Evolutionary conservation across 2,329 filamentous ascomycete genomes (phyloP).

Genomic region (Elsinoe batatas): DNA sequence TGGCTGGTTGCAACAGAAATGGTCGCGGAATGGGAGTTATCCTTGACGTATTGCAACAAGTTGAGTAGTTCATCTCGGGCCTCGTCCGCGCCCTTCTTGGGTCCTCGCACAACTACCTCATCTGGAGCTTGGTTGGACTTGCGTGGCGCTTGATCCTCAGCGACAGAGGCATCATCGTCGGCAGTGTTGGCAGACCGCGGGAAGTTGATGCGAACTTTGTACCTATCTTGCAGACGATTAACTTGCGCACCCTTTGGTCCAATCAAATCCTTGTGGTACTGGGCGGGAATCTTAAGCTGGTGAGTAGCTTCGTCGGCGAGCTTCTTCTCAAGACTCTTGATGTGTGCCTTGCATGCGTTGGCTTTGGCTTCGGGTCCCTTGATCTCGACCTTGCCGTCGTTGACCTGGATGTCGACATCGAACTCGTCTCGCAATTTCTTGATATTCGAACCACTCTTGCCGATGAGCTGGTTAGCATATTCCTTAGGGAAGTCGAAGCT

Average conservation of each 20-base stretch:
- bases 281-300: constrained; percentile 78
- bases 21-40: constrained; percentile 70
- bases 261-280: constrained; percentile 91
- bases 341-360: constrained; percentile 73
- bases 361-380: constrained; percentile 95
- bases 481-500: constrained; percentile 92
- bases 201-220: constrained; percentile 93
- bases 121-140: constrained; percentile 66
- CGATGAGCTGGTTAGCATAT: constrained; percentile 76
- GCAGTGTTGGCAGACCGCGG: constrained; percentile 51
- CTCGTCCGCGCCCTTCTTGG: constrained; percentile 84
- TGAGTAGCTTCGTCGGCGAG: constrained; percentile 87
- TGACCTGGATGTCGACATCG: constrained; percentile 73
- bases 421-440: constrained; percentile 59
- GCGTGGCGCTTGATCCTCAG: constrained; percentile 56
- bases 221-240: constrained; percentile 82
- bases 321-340: constrained; percentile 66
- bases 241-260: constrained; percentile 80
- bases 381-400: constrained; percentile 88
- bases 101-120: constrained; percentile 83
- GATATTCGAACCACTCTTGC: constrained; percentile 58
- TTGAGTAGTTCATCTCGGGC: constrained; percentile 86
- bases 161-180: constrained; percentile 59
- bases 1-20: constrained; percentile 85
- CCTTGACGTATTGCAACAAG: constrained; percentile 78